Evolutionary conservation across 305 asterid genomes (phyloP).

Genomic region (Solanum hybrid): DNA sequence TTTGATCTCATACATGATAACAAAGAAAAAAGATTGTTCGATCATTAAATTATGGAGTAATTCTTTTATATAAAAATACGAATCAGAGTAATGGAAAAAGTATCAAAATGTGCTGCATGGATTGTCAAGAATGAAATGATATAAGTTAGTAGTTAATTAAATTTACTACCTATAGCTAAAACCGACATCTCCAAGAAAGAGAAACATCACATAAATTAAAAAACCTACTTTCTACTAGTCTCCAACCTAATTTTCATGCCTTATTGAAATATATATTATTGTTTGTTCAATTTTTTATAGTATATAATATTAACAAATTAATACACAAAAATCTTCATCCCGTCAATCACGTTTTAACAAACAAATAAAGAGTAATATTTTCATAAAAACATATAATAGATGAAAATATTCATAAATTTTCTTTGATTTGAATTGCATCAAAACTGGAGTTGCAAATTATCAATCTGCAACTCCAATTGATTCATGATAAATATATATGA

Average conservation of each 20-base stretch:
- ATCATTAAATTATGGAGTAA: background rate
- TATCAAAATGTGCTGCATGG: background rate
- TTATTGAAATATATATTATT: background rate
- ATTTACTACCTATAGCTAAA: background rate
- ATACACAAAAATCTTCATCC: no score
- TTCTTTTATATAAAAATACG: background rate
- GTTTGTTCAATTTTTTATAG: background rate
- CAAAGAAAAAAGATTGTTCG: background rate
- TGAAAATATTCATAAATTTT: background rate
- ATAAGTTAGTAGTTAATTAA: background rate
- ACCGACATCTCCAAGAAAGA: background rate
- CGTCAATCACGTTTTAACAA: background rate
- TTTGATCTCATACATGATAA: background rate
- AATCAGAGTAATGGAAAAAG: background rate
- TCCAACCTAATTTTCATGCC: background rate
- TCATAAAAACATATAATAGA: background rate
- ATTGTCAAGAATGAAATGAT: background rate
- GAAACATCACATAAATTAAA: background rate
- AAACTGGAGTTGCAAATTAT: background rate
- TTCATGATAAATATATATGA: background rate
- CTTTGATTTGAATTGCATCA: background rate
- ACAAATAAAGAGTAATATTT: background rate
- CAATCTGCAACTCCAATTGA: background rate
- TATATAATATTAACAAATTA: background rate
- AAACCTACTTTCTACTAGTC: background rate